A percentile compares a stretch with the other conserved stretches of the same genome.
These are phyloP conservation scores for Neofusicoccum umdonicola DNA, from an alignment of 2,329 filamentous ascomycete species.

Conservation along the genomic window DNA sequence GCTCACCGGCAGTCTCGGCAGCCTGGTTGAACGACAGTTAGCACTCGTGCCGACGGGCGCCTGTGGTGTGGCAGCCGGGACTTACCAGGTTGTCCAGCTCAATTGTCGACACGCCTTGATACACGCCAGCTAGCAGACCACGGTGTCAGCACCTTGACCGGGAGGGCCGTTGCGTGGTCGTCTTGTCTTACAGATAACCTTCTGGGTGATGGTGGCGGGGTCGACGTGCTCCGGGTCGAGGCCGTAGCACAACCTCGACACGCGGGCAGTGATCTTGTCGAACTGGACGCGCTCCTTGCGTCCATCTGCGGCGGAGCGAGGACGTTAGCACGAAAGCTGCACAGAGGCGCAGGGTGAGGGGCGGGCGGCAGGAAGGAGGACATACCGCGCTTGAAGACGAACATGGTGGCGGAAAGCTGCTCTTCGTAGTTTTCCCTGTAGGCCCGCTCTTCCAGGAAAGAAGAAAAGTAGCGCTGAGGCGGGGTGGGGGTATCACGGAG, in stretches of 20 bases:
- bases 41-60: not conserved
- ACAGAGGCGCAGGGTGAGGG: not conserved
- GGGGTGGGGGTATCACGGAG: conserved; percentile 13
- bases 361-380: conserved; percentile 20
- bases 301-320: conserved; percentile 64
- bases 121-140: conserved; percentile 66
- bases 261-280: conserved; percentile 99
- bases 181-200: conserved; percentile 69
- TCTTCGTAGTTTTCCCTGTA: not conserved
- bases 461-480: not conserved
- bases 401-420: conserved; percentile 28
- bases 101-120: conserved; percentile 94
- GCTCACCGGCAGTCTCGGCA: conserved; percentile 74
- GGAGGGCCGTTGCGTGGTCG: no score
- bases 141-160: not conserved
- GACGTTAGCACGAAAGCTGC: not conserved
- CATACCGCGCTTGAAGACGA: conserved; percentile 44
- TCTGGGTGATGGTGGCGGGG: conserved; percentile 96
- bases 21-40: conserved; percentile 57
- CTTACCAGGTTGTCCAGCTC: conserved; percentile 95
- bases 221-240: conserved; percentile 95
- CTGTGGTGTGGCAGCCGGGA: conserved; percentile 21
- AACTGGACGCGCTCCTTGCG: conserved; percentile 99
- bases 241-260: conserved; percentile 95
- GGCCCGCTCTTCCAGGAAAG: conserved; percentile 2